Evolutionary conservation across 1,284 basidiomycete genomes (phyloP).

Genomic region (Sutorius eximius): DNA sequence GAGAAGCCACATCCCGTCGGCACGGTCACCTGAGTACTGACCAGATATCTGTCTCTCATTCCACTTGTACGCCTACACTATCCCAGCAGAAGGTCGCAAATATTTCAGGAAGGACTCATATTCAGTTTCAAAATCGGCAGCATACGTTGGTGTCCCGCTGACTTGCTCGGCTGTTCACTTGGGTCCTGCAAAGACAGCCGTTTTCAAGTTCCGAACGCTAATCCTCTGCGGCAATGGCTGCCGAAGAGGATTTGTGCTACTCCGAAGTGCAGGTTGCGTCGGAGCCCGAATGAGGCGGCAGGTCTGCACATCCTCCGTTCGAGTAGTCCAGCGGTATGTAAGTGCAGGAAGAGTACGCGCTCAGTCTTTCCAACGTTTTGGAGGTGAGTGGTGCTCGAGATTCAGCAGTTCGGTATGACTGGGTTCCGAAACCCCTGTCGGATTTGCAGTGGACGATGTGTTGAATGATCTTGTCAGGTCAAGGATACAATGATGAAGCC

Average conservation of each 20-base stretch:
- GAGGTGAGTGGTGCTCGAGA: not conserved
- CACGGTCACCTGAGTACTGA: not conserved
- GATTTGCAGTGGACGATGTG: not conserved
- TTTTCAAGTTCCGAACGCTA: not conserved
- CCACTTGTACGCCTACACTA: not conserved
- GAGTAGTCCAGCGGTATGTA: not conserved
- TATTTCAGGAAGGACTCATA: not conserved
- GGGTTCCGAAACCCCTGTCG: not conserved
- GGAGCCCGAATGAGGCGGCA: not conserved
- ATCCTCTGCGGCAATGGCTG: not conserved
- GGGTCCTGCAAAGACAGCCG: not conserved
- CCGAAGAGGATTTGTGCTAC: not conserved
- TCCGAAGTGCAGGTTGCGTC: not conserved
- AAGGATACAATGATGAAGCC: not conserved
- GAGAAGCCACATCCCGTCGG: too few relatives aligned
- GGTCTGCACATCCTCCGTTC: not conserved
- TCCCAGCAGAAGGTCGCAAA: not conserved
- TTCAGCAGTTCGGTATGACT: not conserved
- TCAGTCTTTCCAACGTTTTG: not conserved
- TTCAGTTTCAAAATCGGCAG: not conserved
- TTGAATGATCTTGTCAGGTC: not conserved
- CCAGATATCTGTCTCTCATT: not conserved
- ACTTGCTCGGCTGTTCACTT: not conserved
- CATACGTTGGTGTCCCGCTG: not conserved
- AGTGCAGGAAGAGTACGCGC: not conserved